Evolutionary conservation across 805 yeast genomes (phyloP), one percentile per base, ranked within the genome.

Genomic region (Ogataea nonfermentans): DNA sequence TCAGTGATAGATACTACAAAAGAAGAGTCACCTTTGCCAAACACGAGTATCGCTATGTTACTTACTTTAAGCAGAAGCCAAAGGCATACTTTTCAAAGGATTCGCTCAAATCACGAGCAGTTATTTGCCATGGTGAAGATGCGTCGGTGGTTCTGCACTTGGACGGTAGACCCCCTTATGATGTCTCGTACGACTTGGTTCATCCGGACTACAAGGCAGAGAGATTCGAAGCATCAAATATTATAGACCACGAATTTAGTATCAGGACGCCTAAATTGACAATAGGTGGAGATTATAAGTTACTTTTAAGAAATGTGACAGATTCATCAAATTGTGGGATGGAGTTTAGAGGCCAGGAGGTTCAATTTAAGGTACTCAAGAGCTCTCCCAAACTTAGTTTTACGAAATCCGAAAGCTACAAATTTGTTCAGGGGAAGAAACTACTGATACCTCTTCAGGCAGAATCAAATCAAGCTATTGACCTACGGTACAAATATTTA

Each of bases 291-390:
- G 71, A 74, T n/a, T 89, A 78, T 57, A 72, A 74, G 17, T 61
- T 91, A 1, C 69, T 78, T 2, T 57, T 93, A 45, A 71, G 76
- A 2, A 73, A 85, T 9, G 77, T 86, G 2, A 72, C 71, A 15
- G 99, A 93, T 57, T 71, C 76, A n/a, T 76, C 84, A 9, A 79
- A 81, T 1, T 93, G 99, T 63, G 70, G 73, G 14, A 91, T 86
- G n/a, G 78, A 76, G 9, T 63, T 85, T 41, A 74, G 78, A 32
- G 78, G 74, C 13, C 74, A 75, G 15, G 90, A 84, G 46, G 78
- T 79, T 11, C 71, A 63, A 17, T 67, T 93, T n/a, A 68, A 71
- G 22, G 89, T 89, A 1, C 76, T 90, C 51, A 67, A 78, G 35
- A 86, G 81, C 40, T 63, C 81, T 2, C 95, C 98, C 0, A 58